These are phyloP conservation scores for Papiliotrema fonsecae DNA, from an alignment of 1,284 basidiomycete genomes.

Conservation along the genomic window DNA sequence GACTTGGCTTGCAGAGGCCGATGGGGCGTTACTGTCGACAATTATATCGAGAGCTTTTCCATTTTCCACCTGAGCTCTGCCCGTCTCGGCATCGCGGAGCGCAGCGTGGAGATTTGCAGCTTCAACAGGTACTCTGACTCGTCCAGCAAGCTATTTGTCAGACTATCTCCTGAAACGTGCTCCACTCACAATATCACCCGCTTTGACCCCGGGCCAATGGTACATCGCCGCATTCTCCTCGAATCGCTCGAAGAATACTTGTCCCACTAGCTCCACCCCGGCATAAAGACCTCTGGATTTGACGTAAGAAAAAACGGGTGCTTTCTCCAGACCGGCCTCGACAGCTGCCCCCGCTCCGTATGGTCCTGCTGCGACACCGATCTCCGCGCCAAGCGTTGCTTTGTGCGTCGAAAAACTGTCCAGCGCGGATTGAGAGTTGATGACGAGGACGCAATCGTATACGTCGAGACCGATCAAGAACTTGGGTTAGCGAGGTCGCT, in stretches of 20 bases:
- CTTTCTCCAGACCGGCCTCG: conserved; percentile 49
- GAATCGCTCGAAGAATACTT: conserved; percentile 48
- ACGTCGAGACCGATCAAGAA: conserved; percentile 50
- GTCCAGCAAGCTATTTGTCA: conserved; percentile 42
- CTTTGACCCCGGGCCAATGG: conserved; percentile 48
- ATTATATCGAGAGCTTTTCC: conserved; percentile 39
- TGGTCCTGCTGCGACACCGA: conserved; percentile 53
- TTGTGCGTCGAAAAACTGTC: conserved; percentile 53
- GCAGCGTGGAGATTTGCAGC: conserved; percentile 48
- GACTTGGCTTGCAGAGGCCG: not conserved
- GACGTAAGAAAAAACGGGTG: conserved; percentile 49
- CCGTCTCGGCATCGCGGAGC: conserved; percentile 52
- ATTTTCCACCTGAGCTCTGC: conserved; percentile 49
- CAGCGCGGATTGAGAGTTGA: conserved; percentile 51
- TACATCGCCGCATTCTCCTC: conserved; percentile 49
- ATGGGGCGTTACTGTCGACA: conserved; percentile 18
- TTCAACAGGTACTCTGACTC: conserved; percentile 49
- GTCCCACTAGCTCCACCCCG: conserved; percentile 51
- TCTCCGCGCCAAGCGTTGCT: conserved; percentile 52
- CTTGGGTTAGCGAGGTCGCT: conserved; percentile 11
- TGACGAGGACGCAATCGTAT: conserved; percentile 50
- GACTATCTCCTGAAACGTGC: conserved; percentile 1
- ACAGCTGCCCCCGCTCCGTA: conserved; percentile 51
- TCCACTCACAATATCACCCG: conserved; percentile 46
- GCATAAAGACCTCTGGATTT: conserved; percentile 49